Base-by-base conservation (phyloP, 2,329 filamentous ascomycete genomes). In the Alternaria infectoria region DNA sequence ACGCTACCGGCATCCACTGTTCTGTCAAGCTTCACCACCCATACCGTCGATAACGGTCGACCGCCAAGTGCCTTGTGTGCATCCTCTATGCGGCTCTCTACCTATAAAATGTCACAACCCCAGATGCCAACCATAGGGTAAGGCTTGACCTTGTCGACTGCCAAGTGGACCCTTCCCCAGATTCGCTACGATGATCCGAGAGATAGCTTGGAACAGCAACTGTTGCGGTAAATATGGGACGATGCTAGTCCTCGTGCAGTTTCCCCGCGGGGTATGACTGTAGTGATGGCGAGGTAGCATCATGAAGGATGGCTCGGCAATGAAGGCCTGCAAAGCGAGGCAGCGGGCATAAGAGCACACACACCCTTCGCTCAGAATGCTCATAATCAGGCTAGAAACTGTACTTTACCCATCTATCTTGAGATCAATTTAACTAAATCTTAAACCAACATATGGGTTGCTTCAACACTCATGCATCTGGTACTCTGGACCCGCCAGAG, bases 401-500 rank as follows among this genome's bases (percentile, higher is more conserved):
- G 9, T 40, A 46, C 13, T 43, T 21, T 36, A n/a, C 13, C 21
- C 1, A 54, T 12, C 4, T 12, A 17, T 17, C 28, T 47, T 25
- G 30, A 30, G 11, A 47, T 15, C 21, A 32, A 66, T 1, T 25
- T 25, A 15, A 40, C 25, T 23, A 1, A 23, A 23, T 3, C 21
- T 17, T 19, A 6, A 25, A 40, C 47, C 25, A 61, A 56, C 36
- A 44, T 46, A 73, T 74, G 71, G 70, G 71, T 59, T 73, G 71
- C 64, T 71, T 74, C 28, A 75, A 62, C 58, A 76, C 70, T 60
- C 74, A 77, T 62, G 75, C 75, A 55, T 67, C 70, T 19, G 75
- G 75, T 51, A 78, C 74, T 62, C 64, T 74, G 65, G 76, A 78
- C 65, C 76, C 76, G 47, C 76, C 74, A 49, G 73, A 77, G 67